These are phyloP conservation scores for Phytopythium ostracodes DNA, from an alignment of 352 stramenopile genomes.

Conservation along the genomic window DNA sequence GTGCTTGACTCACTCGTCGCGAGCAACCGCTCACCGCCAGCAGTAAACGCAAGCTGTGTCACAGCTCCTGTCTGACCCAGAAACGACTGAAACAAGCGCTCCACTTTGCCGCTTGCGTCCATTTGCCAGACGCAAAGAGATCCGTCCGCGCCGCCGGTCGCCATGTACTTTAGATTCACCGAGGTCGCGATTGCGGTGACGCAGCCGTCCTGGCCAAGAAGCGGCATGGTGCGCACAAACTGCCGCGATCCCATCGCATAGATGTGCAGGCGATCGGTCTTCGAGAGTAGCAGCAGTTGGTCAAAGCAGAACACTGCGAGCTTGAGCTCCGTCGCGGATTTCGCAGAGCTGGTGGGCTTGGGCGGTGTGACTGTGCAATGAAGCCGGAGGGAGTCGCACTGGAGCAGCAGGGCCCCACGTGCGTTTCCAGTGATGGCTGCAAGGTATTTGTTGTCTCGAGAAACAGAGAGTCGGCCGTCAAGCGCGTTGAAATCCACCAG, in stretches of 20 bases:
- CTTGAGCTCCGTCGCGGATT: constrained; percentile 22
- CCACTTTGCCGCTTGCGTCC: constrained; percentile 38
- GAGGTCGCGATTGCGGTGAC: constrained; percentile 49
- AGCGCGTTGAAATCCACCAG: constrained; percentile 35
- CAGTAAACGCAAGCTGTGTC: constrained; percentile 34
- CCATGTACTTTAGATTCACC: constrained; percentile 64
- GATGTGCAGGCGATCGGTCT: constrained; percentile 44
- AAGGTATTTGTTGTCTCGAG: constrained; percentile 34
- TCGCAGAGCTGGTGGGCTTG: constrained; percentile 5
- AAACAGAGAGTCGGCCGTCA: constrained; percentile 31
- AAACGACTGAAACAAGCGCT: constrained; percentile 59
- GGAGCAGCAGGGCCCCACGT: constrained; percentile 29
- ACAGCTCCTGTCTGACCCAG: constrained; percentile 35
- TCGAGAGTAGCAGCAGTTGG: constrained; percentile 48
- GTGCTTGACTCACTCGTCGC: constrained; percentile 37
- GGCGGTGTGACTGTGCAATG: constrained; percentile 33
- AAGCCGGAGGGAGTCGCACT: constrained; percentile 33
- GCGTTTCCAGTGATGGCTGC: constrained; percentile 26
- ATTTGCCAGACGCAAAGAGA: constrained; percentile 66
- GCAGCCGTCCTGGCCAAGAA: constrained; percentile 44
- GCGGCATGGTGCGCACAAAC: constrained; percentile 46
- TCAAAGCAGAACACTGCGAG: constrained; percentile 42
- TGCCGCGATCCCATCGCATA: constrained; percentile 33
- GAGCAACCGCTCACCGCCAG: constrained; percentile 33
- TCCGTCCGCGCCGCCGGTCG: constrained; percentile 45